Base-by-base conservation (phyloP, 73 alveolate species). In the Paramecium biaurelia region DNA sequence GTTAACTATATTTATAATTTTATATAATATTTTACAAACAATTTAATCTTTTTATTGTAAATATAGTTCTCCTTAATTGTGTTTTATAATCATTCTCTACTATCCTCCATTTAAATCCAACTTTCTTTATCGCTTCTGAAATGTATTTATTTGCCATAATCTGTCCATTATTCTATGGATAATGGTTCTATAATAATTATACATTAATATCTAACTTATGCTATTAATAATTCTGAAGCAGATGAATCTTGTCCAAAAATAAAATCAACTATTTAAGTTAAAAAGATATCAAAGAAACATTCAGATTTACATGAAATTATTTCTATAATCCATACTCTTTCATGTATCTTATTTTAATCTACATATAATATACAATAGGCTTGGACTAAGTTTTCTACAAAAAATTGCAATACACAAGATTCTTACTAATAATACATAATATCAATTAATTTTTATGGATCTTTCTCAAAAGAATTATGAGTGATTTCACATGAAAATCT, bases 51-150 rank as follows among this genome's bases (percentile, higher is more conserved):
- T 72, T 72, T 15, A 35, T 72, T 35, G 56, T 12, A n/a, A 28
- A 72, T 72, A 72, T 72, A 14, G 86, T 72, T 15, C 63, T 72
- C 45, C 86, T 72, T 35, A 35, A 2, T 72, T 72, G 26, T 4
- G 86, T 72, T 72, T 72, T 72, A 37, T 32, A 32, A 37, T 72
- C 86, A 72, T 72, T 72, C 18, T 72, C 86, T 8, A 72, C 86
- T 34, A 72, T 35, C 11, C 86, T 72, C 86, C 86, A 72, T 11
- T 38, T 72, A 20, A 72, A 72, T 15, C 86, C 86, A 30, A 38
- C 86, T 37, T 72, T 72, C 63, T 72, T 72, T 28, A 72, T 72
- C 0, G 59, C 15, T 5, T 32, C 86, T 6, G 59, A 20, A 10
- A 72, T 18, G 12, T 72, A 35, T 72, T 72, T 72, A 14, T 72